Base-by-base conservation (phyloP, 805 yeast species). In the Debaryomyces maramus region DNA sequence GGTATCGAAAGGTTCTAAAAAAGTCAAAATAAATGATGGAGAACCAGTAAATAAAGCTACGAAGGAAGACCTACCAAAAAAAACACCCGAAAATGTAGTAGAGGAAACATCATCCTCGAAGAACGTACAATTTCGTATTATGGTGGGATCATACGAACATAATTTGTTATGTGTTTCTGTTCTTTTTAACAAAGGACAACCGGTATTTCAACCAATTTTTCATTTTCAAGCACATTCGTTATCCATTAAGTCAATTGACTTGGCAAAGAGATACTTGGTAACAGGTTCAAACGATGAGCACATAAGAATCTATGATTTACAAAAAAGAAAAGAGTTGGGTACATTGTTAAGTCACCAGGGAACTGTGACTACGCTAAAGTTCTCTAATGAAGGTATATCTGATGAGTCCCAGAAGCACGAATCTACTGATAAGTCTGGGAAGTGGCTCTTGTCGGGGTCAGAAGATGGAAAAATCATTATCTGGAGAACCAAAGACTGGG, bases 401-500 rank as follows among this genome's bases (percentile, higher is more conserved):
- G 42, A 42, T 8, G 23, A 18, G 3, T 44, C 47, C 5, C 50
- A 48, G 7, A 47, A 51, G 52, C 6, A 48, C 48, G 18, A 36
- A 23, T n/a, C 22, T 20, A 32, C 45, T 24, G 63, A 58, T 36
- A 75, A 75, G 39, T 63, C 72, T n/a, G 89, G 88, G 3, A 88
- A 83, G 56, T 93, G 99, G 99, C 72, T 93, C 24, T 65, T 93
- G 18, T 84, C 95, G 9, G 96, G 93, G 1, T 85, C 90, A 2
- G 96, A 86, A 32, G 98, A 93, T 59, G 95, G 97, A 17, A 83
- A 81, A 44, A 81, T 93, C 34, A 78, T 88, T 38, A 77, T 93
- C 30, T 93, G 99, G 99, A 75, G 98, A 61, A 85, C 93, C 3
- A 88, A 87, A 60, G 99, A 93, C 65, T 93, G 99, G 99, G 98